Evolutionary conservation across 1,284 basidiomycete genomes (phyloP).

Genomic region (Heterobasidion parviporum): DNA sequence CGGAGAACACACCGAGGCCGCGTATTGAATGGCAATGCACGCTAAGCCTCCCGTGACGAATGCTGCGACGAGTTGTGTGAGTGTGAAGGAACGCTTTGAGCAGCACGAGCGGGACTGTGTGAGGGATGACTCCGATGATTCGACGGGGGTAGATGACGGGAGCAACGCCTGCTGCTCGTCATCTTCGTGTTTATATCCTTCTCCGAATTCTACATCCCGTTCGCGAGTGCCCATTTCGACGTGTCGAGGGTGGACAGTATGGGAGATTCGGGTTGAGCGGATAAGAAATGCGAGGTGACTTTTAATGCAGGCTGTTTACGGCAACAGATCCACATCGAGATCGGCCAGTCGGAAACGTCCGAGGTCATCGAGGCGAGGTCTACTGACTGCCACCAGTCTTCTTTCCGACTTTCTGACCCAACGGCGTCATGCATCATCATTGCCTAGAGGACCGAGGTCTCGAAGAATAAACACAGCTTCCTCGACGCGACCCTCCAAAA

Average conservation of each 20-base stretch:
- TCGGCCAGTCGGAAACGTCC: too few relatives aligned
- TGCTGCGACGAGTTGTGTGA: slow-evolving; percentile 29
- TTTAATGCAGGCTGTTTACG: too few relatives aligned
- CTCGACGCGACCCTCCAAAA: slow-evolving; percentile 77
- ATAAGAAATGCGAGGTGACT: too few relatives aligned
- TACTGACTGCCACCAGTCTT: neutral
- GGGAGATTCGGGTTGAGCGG: too few relatives aligned
- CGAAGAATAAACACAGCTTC: slow-evolving; percentile 79
- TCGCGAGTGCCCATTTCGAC: slow-evolving; percentile 7
- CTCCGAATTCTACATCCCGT: slow-evolving; percentile 16
- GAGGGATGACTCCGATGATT: slow-evolving; percentile 6
- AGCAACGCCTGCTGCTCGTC: slow-evolving; percentile 29
- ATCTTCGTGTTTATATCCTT: slow-evolving; percentile 17
- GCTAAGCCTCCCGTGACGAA: slow-evolving; percentile 38
- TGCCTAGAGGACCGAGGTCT: slow-evolving; percentile 41
- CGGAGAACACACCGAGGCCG: slow-evolving; percentile 26
- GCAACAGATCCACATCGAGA: too few relatives aligned
- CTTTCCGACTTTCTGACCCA: neutral
- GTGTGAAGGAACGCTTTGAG: slow-evolving; percentile 13
- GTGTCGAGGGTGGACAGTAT: neutral
- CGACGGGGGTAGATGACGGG: slow-evolving; percentile 17
- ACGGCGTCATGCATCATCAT: neutral
- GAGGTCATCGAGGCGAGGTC: too few relatives aligned
- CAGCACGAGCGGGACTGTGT: slow-evolving; percentile 2
- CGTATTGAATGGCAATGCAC: slow-evolving; percentile 31